These are phyloP conservation scores for Spergularia azorica DNA, from an alignment of 179 eudicot species.

Conservation along the genomic window DNA sequence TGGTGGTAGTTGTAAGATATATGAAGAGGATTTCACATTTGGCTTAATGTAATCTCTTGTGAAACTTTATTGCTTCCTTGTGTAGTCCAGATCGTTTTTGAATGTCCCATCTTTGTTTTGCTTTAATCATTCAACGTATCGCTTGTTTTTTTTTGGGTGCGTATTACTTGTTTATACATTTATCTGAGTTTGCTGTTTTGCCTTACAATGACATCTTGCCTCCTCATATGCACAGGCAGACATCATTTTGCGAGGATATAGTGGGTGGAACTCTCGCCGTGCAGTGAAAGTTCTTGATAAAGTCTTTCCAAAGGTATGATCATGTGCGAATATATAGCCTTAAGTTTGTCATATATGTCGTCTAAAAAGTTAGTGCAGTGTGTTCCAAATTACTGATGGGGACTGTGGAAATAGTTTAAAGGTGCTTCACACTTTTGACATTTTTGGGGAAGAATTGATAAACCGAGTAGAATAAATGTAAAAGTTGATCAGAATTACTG, in stretches of 20 bases:
- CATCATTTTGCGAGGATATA: constrained; percentile 77
- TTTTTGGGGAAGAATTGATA: no score
- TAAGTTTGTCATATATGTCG: background rate
- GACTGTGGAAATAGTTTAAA: no score
- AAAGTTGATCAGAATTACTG: background rate
- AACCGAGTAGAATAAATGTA: no score
- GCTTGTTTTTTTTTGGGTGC: no score
- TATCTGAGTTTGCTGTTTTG: background rate
- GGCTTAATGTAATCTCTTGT: no score
- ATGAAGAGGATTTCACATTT: no score
- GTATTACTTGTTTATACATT: background rate
- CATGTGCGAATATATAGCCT: background rate
- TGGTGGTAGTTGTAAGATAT: no score
- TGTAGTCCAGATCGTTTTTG: no score
- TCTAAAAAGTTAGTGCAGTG: background rate
- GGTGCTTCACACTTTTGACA: no score
- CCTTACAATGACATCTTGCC: constrained; percentile 4
- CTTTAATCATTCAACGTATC: background rate
- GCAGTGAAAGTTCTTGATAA: constrained; percentile 74
- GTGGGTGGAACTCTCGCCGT: constrained; percentile 87
- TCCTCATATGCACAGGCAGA: constrained; percentile 62
- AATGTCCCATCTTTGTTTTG: background rate
- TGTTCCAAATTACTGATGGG: no score
- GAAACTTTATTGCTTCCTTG: no score
- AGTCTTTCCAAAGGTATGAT: constrained; percentile 80